phyloP scores from a whole-genome alignment of 768 basidiomycete species.

The Tylopilus subfusipes region DNA sequence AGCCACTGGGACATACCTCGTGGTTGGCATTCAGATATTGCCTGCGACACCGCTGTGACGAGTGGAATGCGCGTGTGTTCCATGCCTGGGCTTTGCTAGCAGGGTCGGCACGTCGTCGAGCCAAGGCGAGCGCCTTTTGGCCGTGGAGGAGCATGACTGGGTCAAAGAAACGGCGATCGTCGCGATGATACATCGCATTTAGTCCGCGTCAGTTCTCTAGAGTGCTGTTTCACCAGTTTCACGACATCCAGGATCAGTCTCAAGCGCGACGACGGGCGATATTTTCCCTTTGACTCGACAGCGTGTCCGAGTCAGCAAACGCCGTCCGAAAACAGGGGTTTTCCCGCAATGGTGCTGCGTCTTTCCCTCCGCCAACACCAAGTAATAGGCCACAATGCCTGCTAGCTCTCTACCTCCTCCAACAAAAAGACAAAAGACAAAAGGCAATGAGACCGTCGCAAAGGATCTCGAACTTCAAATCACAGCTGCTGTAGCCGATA shows the following conservation, averaged over 20 bases:
- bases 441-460: slow-evolving; percentile 25
- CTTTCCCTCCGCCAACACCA: neutral
- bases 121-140: slow-evolving; percentile 1
- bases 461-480: slow-evolving; percentile 55
- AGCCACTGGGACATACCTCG: slow-evolving; percentile 32
- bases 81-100: slow-evolving; percentile 23
- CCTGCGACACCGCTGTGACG: slow-evolving; percentile 30
- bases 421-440: slow-evolving; percentile 49
- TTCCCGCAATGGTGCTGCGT: neutral
- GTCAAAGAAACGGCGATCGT: neutral
- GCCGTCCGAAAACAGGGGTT: too few species aligned
- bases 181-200: neutral
- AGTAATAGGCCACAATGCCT: slow-evolving; percentile 19
- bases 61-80: slow-evolving; percentile 35
- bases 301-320: too few species aligned
- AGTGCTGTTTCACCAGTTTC: too few species aligned
- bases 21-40: slow-evolving; percentile 46
- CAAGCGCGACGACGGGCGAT: too few species aligned
- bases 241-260: too few species aligned
- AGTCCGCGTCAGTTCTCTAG: neutral
- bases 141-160: slow-evolving; percentile 15
- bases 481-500: slow-evolving; percentile 47
- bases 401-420: slow-evolving; percentile 49
- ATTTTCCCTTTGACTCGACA: too few species aligned
- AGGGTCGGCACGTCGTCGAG: slow-evolving; percentile 4